Percentiles rank a stretch among this genome's conserved stretches.
Conservation (phyloP, 108 stramenopile species). For the Stephanodiscus minutulus region DNA sequence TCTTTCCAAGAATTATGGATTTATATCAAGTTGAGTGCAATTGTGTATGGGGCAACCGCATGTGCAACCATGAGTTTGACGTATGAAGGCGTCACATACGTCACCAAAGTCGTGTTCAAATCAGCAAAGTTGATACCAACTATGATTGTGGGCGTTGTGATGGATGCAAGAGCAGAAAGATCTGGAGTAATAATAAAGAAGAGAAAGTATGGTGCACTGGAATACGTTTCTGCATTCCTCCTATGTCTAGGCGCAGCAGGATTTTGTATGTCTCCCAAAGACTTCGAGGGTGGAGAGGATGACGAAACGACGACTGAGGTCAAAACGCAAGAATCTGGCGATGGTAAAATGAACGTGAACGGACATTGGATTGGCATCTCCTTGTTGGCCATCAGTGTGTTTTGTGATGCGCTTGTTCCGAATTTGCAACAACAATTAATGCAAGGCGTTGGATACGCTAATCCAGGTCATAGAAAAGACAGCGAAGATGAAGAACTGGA, state of each 20-base stretch:
- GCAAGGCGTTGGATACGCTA: conserved; percentile 24
- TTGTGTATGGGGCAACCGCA: conserved; percentile 68
- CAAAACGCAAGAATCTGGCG: conserved; percentile 9
- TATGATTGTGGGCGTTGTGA: conserved; percentile 61
- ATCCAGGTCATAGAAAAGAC: conserved; percentile 5
- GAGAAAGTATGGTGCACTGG: conserved; percentile 45
- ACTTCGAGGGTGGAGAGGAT: conserved; percentile 13
- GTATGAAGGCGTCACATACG: conserved; percentile 60
- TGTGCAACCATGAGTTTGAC: conserved; percentile 55
- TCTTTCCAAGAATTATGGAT: conserved; percentile 39
- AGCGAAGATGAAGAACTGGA: conserved; percentile 30
- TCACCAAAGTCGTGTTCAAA: conserved; percentile 78
- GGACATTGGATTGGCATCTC: conserved; percentile 49
- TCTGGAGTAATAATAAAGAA: conserved; percentile 32
- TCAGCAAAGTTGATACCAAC: conserved; percentile 69
- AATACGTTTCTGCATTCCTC: conserved; percentile 59
- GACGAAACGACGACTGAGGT: conserved; percentile 10
- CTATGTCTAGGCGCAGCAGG: conserved; percentile 70
- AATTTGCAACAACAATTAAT: conserved; percentile 67
- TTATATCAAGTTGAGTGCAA: conserved; percentile 52
- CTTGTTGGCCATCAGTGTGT: conserved; percentile 56
- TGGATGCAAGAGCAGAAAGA: conserved; percentile 40
- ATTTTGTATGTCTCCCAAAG: conserved; percentile 44
- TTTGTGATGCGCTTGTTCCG: conserved; percentile 74
- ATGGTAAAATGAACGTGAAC: not conserved